Base-by-base conservation (phyloP, 2,329 filamentous ascomycete species). In the Plectosphaerella plurivora region DNA sequence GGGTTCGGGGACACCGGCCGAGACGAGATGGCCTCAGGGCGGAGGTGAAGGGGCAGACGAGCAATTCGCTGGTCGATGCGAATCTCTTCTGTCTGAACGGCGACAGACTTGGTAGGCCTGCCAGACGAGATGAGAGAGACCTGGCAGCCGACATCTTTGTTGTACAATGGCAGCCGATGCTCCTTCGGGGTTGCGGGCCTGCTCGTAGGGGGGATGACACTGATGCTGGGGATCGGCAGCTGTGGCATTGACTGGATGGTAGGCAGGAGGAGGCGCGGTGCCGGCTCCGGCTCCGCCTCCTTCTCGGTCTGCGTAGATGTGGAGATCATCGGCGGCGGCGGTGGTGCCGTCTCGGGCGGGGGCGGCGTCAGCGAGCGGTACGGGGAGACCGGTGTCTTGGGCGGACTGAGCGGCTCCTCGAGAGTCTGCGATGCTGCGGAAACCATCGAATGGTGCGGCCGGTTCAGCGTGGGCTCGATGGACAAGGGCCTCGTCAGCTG, bases 71-170 rank as follows among this genome's bases (percentile, higher is more conserved):
- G 83, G 64, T 96, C 92, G 6, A 95, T 82, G 51, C 89, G 83
- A 53, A 97, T 97, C 54, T 90, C 89, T 60, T 97, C 92, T 0
- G 94, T 99, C 73, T 99, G 94, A 53, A 92, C 72, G 3, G 67
- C 65, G 11, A 65, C 79, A 3, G 81, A 83, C 45, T 71, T 76
- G 52, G 78, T 86, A 41, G 72, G 73, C 59, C 75, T 74, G 12
- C 22, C 22, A 16, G 74, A 61, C 36, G 74, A 62, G 11, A 77
- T 68, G 47, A 84, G 73, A 37, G 78, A 78, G 24, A 91, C 91
- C 69, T 99, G 94, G 61, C 88, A 93, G 16, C 84, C 86, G 57
- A 88, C 84, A 68, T 91, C 91, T 67, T 91, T 97, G 56, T 84
- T 84, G 52, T 92, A 85, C 51, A 91, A 91, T 28, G 96, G 85